phyloP scores from a whole-genome alignment of 2,329 filamentous ascomycete species.

The Sporothrix phasma region DNA sequence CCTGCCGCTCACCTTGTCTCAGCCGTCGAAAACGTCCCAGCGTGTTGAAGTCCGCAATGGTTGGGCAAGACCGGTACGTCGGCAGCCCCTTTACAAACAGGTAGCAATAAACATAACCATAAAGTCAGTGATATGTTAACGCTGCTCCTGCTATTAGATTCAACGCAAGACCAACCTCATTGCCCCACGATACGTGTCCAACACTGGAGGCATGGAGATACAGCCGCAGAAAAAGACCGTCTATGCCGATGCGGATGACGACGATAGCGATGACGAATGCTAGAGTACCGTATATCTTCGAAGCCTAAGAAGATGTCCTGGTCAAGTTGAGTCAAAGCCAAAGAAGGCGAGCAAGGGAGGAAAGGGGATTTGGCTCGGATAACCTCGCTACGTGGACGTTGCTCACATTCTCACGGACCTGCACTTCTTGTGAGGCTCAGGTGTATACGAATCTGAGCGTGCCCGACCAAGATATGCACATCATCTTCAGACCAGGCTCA shows the following conservation, averaged over 20 bases:
- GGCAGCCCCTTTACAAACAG: not conserved
- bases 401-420: no score
- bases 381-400: no score
- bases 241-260: conserved; percentile 16
- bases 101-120: no score
- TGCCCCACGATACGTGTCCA: conserved; percentile 13
- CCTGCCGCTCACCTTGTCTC: not conserved
- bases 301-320: no score
- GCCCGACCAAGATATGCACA: no score
- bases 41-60: not conserved
- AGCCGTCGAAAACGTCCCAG: not conserved
- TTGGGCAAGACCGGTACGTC: conserved; percentile 20
- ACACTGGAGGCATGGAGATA: not conserved
- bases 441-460: no score
- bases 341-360: no score
- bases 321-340: no score
- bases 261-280: conserved; percentile 18
- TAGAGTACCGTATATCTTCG: not conserved
- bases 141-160: not conserved
- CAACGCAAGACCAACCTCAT: conserved; percentile 11
- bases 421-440: no score
- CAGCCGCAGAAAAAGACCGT: not conserved
- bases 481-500: not conserved
- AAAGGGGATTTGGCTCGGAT: no score
- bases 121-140: not conserved